phyloP scores from a whole-genome alignment of 2,329 filamentous ascomycete genomes.

The Botrytis galanthina region DNA sequence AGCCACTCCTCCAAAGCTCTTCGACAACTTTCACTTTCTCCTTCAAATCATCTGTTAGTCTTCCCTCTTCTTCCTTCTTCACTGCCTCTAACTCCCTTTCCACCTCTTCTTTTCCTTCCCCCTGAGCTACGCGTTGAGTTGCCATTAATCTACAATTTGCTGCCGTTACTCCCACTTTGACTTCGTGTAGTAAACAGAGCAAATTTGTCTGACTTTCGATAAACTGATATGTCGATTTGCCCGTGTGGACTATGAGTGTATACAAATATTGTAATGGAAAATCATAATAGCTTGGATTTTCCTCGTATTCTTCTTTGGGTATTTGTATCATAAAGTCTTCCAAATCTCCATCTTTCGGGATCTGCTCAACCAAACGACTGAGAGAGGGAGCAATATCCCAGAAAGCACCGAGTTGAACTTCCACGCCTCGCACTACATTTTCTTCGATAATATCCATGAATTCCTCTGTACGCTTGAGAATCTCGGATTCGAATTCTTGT shows the following conservation, averaged over 20 bases:
- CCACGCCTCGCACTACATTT: slow-evolving; percentile 83
- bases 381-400: slow-evolving; percentile 95
- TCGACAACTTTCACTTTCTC: slow-evolving; percentile 91
- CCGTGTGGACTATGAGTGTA: slow-evolving; percentile 77
- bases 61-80: slow-evolving; percentile 63
- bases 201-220: slow-evolving; percentile 93
- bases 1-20: slow-evolving; percentile 82
- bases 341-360: slow-evolving; percentile 56
- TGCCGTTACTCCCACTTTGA: slow-evolving; percentile 73
- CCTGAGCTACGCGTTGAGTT: slow-evolving; percentile 51
- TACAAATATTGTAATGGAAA: slow-evolving; percentile 91
- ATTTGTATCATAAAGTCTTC: slow-evolving; percentile 69
- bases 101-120: slow-evolving; percentile 43
- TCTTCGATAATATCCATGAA: slow-evolving; percentile 78
- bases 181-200: slow-evolving; percentile 85
- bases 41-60: slow-evolving; percentile 81
- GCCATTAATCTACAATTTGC: slow-evolving; percentile 67
- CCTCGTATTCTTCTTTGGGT: slow-evolving; percentile 73
- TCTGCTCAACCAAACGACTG: slow-evolving; percentile 72
- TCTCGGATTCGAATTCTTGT: slow-evolving; percentile 67
- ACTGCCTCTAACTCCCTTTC: slow-evolving; percentile 51
- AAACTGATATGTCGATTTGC: slow-evolving; percentile 93
- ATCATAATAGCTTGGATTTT: slow-evolving; percentile 77
- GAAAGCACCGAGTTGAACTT: slow-evolving; percentile 88
- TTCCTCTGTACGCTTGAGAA: slow-evolving; percentile 68